Percentiles rank a stretch among this genome's conserved stretches.
These are phyloP conservation scores for Penicillium subrubescens DNA, from an alignment of 495 filamentous ascomycete species.

Conservation along the genomic window DNA sequence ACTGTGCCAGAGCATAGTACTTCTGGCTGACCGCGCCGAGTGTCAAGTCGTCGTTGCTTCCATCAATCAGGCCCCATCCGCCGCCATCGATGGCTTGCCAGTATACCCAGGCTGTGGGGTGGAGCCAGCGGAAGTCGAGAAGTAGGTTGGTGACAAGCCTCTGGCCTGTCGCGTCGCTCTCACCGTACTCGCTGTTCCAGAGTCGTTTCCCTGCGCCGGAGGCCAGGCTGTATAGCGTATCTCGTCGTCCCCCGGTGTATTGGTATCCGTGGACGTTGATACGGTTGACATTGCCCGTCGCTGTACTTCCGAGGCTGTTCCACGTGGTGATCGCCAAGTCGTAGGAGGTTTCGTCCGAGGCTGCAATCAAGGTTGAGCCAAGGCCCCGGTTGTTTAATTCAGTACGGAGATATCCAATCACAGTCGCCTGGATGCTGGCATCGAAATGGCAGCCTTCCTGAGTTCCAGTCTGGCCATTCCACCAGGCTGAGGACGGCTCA, in stretches of 20 bases:
- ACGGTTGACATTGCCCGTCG: conserved; percentile 6
- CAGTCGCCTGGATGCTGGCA: conserved; percentile 7
- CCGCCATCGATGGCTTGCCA: conserved; percentile 16
- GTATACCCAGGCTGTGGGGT: conserved; percentile 18
- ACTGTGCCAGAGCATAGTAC: conserved; percentile 18
- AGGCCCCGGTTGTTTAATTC: conserved; percentile 11
- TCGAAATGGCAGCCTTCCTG: conserved; percentile 20
- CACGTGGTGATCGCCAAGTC: conserved; percentile 11
- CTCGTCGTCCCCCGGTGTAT: conserved; percentile 7
- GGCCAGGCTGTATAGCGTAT: conserved; percentile 9
- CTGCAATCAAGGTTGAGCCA: conserved; percentile 9
- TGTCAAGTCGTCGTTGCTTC: conserved; percentile 5
- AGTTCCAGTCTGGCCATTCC: conserved; percentile 12
- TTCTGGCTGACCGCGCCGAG: conserved; percentile 12
- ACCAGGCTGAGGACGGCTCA: conserved; percentile 16
- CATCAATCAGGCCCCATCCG: conserved; percentile 17
- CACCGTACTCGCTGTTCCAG: conserved; percentile 20
- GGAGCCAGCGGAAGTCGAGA: conserved; percentile 9
- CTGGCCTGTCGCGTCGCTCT: conserved; percentile 12
- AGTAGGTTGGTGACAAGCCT: conserved; percentile 7
- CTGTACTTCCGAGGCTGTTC: conserved; percentile 12
- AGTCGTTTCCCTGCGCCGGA: conserved; percentile 11
- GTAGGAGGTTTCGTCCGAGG: conserved; percentile 16
- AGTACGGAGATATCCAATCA: conserved; percentile 10
- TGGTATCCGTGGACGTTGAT: conserved; percentile 19